Percentiles rank a stretch among this genome's conserved stretches.
These are phyloP conservation scores for Cytidiella melzeri DNA, from an alignment of 768 basidiomycete genomes.

Conservation along the genomic window DNA sequence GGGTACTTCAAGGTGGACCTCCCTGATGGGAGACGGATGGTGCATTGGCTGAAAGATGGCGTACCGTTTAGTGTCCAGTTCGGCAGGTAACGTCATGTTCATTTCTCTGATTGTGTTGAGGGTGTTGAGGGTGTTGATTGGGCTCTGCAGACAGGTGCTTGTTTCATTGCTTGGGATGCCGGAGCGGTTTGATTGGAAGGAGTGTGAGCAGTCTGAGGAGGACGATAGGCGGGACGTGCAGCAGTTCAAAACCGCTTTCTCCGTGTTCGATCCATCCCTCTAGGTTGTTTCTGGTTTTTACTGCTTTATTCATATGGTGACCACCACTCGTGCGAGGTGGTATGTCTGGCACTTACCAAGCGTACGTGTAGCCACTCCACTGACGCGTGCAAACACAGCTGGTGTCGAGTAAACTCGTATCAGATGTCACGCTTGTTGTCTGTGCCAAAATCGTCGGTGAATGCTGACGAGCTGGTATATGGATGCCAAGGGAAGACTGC, in stretches of 20 bases:
- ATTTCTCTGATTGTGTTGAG: not conserved
- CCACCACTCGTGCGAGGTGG: too few relatives aligned
- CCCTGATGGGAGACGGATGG: constrained; percentile 78
- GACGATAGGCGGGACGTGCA: constrained; percentile 82
- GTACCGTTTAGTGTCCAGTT: constrained; percentile 88
- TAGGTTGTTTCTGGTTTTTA: too few relatives aligned
- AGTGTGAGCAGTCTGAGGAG: constrained; percentile 73
- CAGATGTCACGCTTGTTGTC: too few relatives aligned
- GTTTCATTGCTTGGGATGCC: constrained; percentile 70
- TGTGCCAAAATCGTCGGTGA: too few relatives aligned
- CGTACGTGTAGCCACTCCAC: too few relatives aligned
- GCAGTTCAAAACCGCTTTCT: constrained; percentile 80
- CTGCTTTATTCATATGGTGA: too few relatives aligned
- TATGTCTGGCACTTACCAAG: too few relatives aligned
- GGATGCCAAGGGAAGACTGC: too few relatives aligned
- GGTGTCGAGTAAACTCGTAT: too few relatives aligned
- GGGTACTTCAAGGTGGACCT: constrained; percentile 90
- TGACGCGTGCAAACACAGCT: too few relatives aligned
- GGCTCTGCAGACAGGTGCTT: constrained; percentile 62
- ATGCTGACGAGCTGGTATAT: too few relatives aligned
- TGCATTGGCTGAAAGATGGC: constrained; percentile 77
- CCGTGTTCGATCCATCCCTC: constrained; percentile 55
- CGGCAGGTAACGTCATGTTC: constrained; percentile 57
- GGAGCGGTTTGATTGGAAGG: constrained; percentile 89
- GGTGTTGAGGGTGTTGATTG: not conserved